These are phyloP conservation scores for Umbelopsis vinacea DNA, from an alignment of 192 early-diverging fungal species.

Conservation along the genomic window DNA sequence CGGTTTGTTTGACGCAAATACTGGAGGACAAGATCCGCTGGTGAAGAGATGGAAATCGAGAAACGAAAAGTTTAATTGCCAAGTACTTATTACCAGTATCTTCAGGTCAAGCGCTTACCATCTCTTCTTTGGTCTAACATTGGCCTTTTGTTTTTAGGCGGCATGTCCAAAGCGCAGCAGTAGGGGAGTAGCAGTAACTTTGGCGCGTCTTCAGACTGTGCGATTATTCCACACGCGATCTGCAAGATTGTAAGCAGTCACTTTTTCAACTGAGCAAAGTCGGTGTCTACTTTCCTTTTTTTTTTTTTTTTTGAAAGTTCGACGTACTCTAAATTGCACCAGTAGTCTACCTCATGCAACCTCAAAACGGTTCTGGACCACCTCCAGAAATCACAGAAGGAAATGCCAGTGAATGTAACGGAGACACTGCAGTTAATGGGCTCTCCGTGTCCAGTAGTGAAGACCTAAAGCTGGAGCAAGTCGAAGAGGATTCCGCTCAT, in stretches of 20 bases:
- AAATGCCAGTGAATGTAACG: neutral
- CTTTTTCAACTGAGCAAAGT: neutral
- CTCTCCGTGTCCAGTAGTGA: neutral
- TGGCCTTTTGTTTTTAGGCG: slow-evolving; percentile 5
- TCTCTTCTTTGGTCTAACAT: neutral
- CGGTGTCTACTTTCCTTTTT: neutral
- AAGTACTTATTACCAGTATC: neutral
- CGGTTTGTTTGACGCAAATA: slow-evolving; percentile 9
- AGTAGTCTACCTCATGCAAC: neutral
- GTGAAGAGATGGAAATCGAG: neutral
- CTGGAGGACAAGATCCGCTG: neutral
- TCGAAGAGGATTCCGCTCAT: neutral
- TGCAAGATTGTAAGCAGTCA: neutral
- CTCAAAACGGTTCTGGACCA: neutral
- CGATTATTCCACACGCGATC: neutral
- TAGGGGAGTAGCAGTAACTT: neutral
- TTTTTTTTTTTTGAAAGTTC: neutral
- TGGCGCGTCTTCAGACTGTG: neutral
- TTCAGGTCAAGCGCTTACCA: neutral
- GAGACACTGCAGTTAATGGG: neutral
- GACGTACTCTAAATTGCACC: neutral
- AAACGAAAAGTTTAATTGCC: neutral
- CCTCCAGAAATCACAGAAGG: neutral
- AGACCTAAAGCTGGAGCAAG: neutral
- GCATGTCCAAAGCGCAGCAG: neutral